Evolutionary conservation across 2,329 filamentous ascomycete genomes (phyloP).

Genomic region (Coleophoma eucalyptorum): DNA sequence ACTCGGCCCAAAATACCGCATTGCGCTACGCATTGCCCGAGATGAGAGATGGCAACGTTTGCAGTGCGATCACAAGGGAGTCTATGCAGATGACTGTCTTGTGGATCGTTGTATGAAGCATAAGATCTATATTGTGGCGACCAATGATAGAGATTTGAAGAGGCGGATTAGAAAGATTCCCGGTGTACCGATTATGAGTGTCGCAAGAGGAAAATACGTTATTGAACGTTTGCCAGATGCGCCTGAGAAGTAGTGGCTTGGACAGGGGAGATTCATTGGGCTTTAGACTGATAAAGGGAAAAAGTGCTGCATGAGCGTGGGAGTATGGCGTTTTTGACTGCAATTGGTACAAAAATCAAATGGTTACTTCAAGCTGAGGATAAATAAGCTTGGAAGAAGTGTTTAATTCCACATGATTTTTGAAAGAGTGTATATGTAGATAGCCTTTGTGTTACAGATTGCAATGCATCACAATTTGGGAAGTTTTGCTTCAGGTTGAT

Average conservation of each 20-base stretch:
- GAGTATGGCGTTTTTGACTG: background rate
- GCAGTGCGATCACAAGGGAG: constrained; percentile 86
- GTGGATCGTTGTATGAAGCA: constrained; percentile 70
- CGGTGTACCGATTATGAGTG: constrained; percentile 67
- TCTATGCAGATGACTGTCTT: constrained; percentile 79
- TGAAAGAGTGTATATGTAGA: no score
- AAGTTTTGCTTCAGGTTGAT: no score
- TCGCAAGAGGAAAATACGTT: constrained; percentile 85
- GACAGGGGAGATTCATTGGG: background rate
- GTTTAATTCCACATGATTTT: no score
- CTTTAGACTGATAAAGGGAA: background rate
- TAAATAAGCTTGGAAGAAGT: no score
- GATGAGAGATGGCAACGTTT: constrained; percentile 86
- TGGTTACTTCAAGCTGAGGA: no score
- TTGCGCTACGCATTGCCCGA: constrained; percentile 80
- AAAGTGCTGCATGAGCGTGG: background rate
- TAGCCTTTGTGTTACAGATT: no score
- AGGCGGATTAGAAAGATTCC: constrained; percentile 70
- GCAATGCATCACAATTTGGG: no score
- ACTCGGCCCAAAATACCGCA: constrained; percentile 80
- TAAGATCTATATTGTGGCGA: constrained; percentile 76
- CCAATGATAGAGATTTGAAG: constrained; percentile 76
- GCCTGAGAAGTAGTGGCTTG: constrained; percentile 46
- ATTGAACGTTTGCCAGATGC: constrained; percentile 89
- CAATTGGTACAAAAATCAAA: background rate